phyloP scores from a whole-genome alignment of 2,329 filamentous ascomycete genomes.

The Cladophialophora exuberans region DNA sequence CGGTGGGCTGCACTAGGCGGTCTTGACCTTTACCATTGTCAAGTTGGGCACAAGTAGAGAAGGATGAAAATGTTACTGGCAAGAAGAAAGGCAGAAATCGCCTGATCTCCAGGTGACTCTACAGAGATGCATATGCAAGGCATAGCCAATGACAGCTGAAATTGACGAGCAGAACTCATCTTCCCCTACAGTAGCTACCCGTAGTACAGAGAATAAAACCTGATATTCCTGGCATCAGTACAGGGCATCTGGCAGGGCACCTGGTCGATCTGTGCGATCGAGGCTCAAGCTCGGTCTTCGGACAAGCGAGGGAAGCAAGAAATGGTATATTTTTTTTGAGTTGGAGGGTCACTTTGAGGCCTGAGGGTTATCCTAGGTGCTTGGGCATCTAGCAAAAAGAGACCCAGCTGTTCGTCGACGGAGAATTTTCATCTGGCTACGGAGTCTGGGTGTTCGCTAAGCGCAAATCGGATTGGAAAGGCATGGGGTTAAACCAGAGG shows the following conservation, averaged over 20 bases:
- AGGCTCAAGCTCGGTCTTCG: no score
- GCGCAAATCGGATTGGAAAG: conserved; percentile 4
- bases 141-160: conserved; percentile 7
- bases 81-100: background rate
- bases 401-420: conserved; percentile 10
- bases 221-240: conserved; percentile 16
- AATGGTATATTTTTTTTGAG: no score
- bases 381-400: background rate
- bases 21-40: background rate
- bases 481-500: background rate
- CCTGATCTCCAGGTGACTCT: conserved; percentile 17
- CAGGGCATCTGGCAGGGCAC: no score
- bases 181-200: background rate
- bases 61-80: conserved; percentile 12
- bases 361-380: background rate
- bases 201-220: conserved; percentile 4
- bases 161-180: background rate
- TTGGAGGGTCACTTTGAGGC: no score
- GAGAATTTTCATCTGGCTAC: conserved; percentile 15
- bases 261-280: conserved; percentile 8
- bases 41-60: conserved; percentile 15
- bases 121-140: conserved; percentile 12
- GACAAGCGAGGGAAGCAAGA: no score
- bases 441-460: no score
- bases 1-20: background rate